A percentile compares a stretch with the other conserved stretches of the same genome.
phyloP scores from a whole-genome alignment of 306 rosid genomes.

The Vachellia pachyceras region DNA sequence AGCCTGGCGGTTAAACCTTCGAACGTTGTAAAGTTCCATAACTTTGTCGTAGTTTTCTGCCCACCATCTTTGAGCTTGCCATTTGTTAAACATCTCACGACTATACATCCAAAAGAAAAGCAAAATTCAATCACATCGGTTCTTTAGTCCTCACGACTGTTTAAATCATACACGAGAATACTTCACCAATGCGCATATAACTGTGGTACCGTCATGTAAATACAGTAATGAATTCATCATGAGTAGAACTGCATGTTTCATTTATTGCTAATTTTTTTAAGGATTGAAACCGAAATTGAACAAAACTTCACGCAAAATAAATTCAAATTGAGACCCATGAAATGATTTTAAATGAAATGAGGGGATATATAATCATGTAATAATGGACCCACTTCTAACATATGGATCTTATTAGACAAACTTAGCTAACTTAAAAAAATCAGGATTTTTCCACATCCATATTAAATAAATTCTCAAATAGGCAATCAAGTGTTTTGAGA shows the following conservation, averaged over 20 bases:
- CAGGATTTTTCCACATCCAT: neutral
- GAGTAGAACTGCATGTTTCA: neutral
- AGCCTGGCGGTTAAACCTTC: slow-evolving; percentile 57
- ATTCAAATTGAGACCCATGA: neutral
- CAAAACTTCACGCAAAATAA: neutral
- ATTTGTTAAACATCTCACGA: slow-evolving; percentile 62
- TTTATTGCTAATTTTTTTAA: neutral
- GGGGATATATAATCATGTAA: neutral
- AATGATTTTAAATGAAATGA: neutral
- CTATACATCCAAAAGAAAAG: slow-evolving; percentile 44
- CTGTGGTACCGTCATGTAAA: neutral
- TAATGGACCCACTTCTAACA: neutral
- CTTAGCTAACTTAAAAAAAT: neutral
- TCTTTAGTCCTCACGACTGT: slow-evolving; percentile 9
- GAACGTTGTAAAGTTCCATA: slow-evolving; percentile 66
- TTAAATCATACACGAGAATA: slow-evolving; percentile 23
- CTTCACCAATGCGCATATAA: slow-evolving; percentile 6
- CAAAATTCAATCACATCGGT: slow-evolving; percentile 24
- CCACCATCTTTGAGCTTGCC: slow-evolving; percentile 72
- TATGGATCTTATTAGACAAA: neutral
- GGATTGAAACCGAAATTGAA: neutral
- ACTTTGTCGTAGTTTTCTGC: slow-evolving; percentile 62
- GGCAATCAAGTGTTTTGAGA: slow-evolving; percentile 27
- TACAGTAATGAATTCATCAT: slow-evolving; percentile 16
- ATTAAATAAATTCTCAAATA: neutral